Base-by-base conservation (phyloP, 1,284 basidiomycete genomes). In the Cutaneotrichosporon sp. region DNA sequence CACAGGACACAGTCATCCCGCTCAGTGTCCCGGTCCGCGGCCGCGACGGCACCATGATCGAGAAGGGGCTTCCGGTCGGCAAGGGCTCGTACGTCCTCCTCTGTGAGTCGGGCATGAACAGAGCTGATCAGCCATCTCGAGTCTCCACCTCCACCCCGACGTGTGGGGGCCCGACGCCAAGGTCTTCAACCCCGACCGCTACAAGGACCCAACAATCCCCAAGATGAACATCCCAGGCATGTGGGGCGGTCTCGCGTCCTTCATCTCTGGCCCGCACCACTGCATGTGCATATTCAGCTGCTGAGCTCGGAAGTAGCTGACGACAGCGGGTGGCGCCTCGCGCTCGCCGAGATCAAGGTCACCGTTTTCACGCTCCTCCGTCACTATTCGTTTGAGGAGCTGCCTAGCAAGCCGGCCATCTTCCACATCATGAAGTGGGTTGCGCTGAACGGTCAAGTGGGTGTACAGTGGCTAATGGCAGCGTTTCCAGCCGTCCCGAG, bases 101-200 rank as follows among this genome's bases (percentile, higher is more conserved):
- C 46, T 69, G 77, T 57, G 63, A 78, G 45, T 71, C 5, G 14
- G 10, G 11, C n/a, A 43, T 56, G 36, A 57, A 18, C 9, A 42
- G 38, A 42, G 38, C 38, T 42, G 38, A 34, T 13, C 57, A 79
- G 78, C 53, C 4, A 54, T 54, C 36, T 27, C 25, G 10, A 27
- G 84, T 8, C 82, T 89, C 67, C 89, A 91, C 77, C 84, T 83
- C 67, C 82, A 81, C 61, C 70, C 70, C 52, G 79, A 79, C 27
- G 77, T 89, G 47, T 92, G 88, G 85, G 90, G 91, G 4, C 78
- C 81, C 31, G 87, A 91, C 74, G 88, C 87, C 20, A 73, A 79
- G 29, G 80, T 81, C 63, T 91, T 90, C 80, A 84, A 74, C 46
- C 75, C 75, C 18, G 67, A 70, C n/a, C 59, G 75, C 34, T 71